phyloP scores from a whole-genome alignment of 495 filamentous ascomycete species.

The Penicillium desertorum region DNA sequence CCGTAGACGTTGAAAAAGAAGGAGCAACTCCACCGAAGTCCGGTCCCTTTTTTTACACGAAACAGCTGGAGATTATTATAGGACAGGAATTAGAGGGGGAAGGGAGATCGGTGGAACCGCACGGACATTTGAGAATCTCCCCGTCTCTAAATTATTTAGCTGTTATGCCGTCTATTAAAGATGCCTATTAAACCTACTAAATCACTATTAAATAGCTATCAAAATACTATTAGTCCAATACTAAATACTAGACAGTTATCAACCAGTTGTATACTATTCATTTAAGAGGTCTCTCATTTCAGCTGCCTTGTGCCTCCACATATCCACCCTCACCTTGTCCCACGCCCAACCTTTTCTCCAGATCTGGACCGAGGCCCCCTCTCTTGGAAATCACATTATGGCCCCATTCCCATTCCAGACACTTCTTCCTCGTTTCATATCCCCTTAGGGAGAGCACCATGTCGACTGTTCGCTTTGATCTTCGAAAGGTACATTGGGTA shows the following conservation, averaged over 20 bases:
- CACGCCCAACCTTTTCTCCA: constrained; percentile 11
- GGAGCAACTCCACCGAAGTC: background rate
- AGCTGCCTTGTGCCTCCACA: too few species aligned
- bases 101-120: constrained; percentile 8
- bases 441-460: constrained; percentile 19
- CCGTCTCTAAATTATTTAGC: background rate
- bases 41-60: too few species aligned
- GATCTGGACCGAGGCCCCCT: constrained; percentile 29
- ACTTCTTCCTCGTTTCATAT: too few species aligned
- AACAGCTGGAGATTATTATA: background rate
- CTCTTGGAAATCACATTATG: constrained; percentile 6
- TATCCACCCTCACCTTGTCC: too few species aligned
- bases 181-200: background rate
- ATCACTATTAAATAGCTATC: too few species aligned
- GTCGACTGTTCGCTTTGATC: constrained; percentile 20
- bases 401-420: background rate
- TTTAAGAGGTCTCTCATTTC: too few species aligned
- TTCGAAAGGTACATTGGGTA: constrained; percentile 13
- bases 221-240: background rate
- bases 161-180: background rate
- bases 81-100: background rate
- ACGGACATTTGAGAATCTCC: background rate
- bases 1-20: background rate
- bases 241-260: too few species aligned
- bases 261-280: too few species aligned